These are phyloP conservation scores for Penicillium paxilli DNA, from an alignment of 495 filamentous ascomycete species.

Conservation along the genomic window DNA sequence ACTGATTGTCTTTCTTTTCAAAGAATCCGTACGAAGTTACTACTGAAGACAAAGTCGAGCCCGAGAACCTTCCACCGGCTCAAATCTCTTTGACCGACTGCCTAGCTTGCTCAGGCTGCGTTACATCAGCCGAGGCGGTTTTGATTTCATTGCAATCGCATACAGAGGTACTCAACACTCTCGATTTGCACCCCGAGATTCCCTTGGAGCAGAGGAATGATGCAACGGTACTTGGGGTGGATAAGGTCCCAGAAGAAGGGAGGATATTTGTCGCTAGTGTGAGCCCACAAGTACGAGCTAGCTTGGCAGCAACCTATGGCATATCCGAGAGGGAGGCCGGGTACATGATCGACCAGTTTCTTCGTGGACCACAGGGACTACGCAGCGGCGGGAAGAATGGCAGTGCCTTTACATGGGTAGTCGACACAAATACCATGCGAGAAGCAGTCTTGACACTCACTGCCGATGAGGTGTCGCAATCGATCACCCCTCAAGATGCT, in stretches of 20 bases:
- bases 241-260: slow-evolving; percentile 43
- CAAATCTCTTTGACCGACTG: slow-evolving; percentile 97
- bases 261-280: slow-evolving; percentile 88
- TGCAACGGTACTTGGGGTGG: slow-evolving; percentile 22
- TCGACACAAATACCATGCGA: slow-evolving; percentile 80
- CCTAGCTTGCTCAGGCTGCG: slow-evolving; percentile 95
- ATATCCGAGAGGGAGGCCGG: slow-evolving; percentile 72
- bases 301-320: slow-evolving; percentile 76
- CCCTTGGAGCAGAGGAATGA: slow-evolving; percentile 24
- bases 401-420: slow-evolving; percentile 80
- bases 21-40: slow-evolving; percentile 83
- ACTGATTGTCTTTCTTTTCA: slow-evolving; percentile 9
- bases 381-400: slow-evolving; percentile 65
- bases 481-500: slow-evolving; percentile 23
- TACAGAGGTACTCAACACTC: slow-evolving; percentile 78
- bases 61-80: slow-evolving; percentile 60
- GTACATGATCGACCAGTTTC: slow-evolving; percentile 78
- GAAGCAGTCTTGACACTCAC: slow-evolving; percentile 76
- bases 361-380: slow-evolving; percentile 69
- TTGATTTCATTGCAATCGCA: slow-evolving; percentile 92
- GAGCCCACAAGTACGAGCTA: slow-evolving; percentile 85
- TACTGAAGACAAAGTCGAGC: slow-evolving; percentile 76
- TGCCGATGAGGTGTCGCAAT: slow-evolving; percentile 71
- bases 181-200: slow-evolving; percentile 65
- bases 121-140: slow-evolving; percentile 94